Evolutionary conservation across 495 filamentous ascomycete genomes (phyloP), one percentile per base, ranked within the genome.

Genomic region (Talaromyces ruber): DNA sequence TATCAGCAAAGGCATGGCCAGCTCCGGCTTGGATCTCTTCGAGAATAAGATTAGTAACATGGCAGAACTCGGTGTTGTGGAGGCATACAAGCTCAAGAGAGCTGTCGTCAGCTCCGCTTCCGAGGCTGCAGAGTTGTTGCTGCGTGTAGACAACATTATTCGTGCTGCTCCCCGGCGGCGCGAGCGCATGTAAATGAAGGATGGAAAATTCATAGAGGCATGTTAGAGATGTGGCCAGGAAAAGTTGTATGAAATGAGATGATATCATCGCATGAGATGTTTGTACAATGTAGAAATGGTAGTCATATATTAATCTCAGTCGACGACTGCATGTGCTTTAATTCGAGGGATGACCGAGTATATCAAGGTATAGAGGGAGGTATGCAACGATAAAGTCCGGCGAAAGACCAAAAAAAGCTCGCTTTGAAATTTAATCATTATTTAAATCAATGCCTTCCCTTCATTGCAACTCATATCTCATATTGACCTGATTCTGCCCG

Each of bases 11-110:
- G 94, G 95, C 60, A 86, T 95, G 87, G 91, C 86, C 50, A 94
- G 85, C 61, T 95, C 93, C 29, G 94, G 94, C 16, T 71, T 98
- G 65, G 94, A 98, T 72, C 77, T 98, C 64, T 79, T 89, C 74
- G 90, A 89, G 0, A 95, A 95, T 51, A 92, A 92, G 37, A 93
- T 98, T 72, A 84, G 92, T 6, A 93, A 98, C 71, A 98, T 98
- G 94, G 84, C 93, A 51, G 91, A 98, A 68, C 74, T 95, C 60
- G 95, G 94, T 24, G 92, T 98, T n/a, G 88, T 98, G 69, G 94
- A 98, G 78, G 96, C 92, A 69, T 98, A 97, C 81, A 98, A 98
- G 81, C 77, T 98, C 71, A 98, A 98, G 84, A 88, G 87, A 72
- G 94, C 94, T 14, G 94, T 98, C 61, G 94, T 98, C 37, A 91